These are phyloP conservation scores for Graphiopsis chlorocephala DNA, from an alignment of 2,329 filamentous ascomycete species.

Conservation along the genomic window DNA sequence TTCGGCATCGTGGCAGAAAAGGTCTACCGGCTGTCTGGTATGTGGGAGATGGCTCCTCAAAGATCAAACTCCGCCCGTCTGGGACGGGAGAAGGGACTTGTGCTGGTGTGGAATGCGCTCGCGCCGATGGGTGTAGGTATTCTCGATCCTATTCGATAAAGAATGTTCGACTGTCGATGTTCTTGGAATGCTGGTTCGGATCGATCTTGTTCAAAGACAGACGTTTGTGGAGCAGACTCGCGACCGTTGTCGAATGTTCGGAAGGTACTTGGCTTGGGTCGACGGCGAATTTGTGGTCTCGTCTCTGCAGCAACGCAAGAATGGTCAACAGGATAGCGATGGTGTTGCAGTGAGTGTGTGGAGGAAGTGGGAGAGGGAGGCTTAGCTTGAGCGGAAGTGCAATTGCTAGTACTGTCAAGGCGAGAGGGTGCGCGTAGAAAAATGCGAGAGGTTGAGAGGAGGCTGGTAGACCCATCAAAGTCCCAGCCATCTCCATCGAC, in stretches of 20 bases:
- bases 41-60: not conserved
- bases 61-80: conserved; percentile 16
- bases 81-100: conserved; percentile 15
- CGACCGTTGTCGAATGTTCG: conserved; percentile 8
- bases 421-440: conserved; percentile 1
- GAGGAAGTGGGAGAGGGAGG: conserved; percentile 14
- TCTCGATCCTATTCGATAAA: conserved; percentile 8
- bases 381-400: conserved; percentile 12
- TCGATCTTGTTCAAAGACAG: conserved; percentile 5
- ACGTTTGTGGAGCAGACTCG: conserved; percentile 11
- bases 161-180: conserved; percentile 11
- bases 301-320: conserved; percentile 6
- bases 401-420: conserved; percentile 11
- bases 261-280: conserved; percentile 3
- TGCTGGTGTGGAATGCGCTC: conserved; percentile 12
- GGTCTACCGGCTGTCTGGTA: conserved; percentile 35
- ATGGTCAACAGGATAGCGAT: conserved; percentile 10
- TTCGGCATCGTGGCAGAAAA: conserved; percentile 45
- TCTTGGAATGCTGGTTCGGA: conserved; percentile 9
- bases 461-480: conserved; percentile 2
- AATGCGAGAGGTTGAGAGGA: conserved; percentile 10
- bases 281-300: not conserved
- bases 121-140: not conserved
- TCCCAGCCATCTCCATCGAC: conserved; percentile 11
- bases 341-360: not conserved